Evolutionary conservation across 495 filamentous ascomycete genomes (phyloP).

Genomic region (Penicillium nucicola): DNA sequence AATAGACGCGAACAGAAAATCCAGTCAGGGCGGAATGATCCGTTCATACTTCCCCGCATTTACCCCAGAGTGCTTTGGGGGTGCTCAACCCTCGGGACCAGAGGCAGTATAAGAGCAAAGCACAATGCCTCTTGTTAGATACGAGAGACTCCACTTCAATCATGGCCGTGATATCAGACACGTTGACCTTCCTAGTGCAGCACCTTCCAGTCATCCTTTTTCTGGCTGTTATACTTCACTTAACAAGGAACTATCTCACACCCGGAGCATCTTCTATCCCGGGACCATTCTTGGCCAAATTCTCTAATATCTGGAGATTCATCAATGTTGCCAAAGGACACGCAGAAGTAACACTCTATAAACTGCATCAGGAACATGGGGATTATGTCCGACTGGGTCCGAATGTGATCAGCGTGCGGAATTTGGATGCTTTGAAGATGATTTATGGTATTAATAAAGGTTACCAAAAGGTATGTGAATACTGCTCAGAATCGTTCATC

Average conservation of each 20-base stretch:
- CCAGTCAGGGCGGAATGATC: no score
- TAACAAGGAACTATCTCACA: constrained; percentile 14
- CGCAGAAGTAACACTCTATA: constrained; percentile 26
- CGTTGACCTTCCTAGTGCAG: no score
- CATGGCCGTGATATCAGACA: no score
- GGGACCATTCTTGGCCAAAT: constrained; percentile 12
- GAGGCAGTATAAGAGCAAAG: no score
- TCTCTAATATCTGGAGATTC: constrained; percentile 16
- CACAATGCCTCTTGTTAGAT: no score
- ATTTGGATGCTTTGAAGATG: constrained; percentile 33
- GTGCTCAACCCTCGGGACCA: no score
- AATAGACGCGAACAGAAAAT: no score
- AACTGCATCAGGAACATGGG: constrained; percentile 51
- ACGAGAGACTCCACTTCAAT: no score
- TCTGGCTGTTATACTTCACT: not conserved
- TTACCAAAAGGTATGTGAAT: constrained; percentile 12
- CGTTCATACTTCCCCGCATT: no score
- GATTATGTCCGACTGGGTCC: constrained; percentile 57
- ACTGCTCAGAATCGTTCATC: no score
- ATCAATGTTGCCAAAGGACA: constrained; percentile 16
- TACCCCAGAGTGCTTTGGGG: no score
- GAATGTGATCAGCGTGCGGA: constrained; percentile 50
- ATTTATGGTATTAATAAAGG: constrained; percentile 22
- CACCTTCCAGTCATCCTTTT: not conserved
- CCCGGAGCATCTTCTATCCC: constrained; percentile 10